Evolutionary conservation across 1,284 basidiomycete species (phyloP).

Genomic region (Austroboletus niveus): DNA sequence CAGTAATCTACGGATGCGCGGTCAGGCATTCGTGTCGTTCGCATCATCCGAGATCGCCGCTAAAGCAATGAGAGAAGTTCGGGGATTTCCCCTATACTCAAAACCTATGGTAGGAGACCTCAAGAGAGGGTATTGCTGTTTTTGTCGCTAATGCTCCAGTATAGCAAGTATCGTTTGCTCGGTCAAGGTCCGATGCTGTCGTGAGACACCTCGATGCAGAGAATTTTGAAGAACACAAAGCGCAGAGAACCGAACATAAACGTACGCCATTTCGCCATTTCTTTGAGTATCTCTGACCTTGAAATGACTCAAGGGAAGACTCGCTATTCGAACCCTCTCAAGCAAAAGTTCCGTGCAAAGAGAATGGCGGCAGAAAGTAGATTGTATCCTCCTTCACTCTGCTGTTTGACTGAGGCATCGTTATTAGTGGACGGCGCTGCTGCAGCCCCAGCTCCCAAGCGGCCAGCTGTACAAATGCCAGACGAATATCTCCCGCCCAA

Average conservation of each 20-base stretch:
- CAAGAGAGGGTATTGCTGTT: background rate
- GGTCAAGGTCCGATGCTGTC: slow-evolving; percentile 85
- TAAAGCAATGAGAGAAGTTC: slow-evolving; percentile 89
- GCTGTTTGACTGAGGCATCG: slow-evolving; percentile 6
- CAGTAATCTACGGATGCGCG: slow-evolving; percentile 92
- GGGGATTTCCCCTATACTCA: slow-evolving; percentile 93
- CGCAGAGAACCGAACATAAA: slow-evolving; percentile 73
- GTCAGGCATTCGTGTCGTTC: slow-evolving; percentile 97
- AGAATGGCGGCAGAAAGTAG: slow-evolving; percentile 74
- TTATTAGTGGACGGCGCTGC: slow-evolving; percentile 66
- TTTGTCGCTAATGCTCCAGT: slow-evolving; percentile 7
- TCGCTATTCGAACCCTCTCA: slow-evolving; percentile 83
- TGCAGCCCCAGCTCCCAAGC: slow-evolving; percentile 63
- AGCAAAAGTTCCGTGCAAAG: slow-evolving; percentile 80
- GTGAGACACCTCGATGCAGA: slow-evolving; percentile 71
- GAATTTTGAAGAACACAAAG: slow-evolving; percentile 75
- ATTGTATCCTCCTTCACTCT: slow-evolving; percentile 21
- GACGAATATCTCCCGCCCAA: slow-evolving; percentile 99
- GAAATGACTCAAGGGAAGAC: slow-evolving; percentile 56
- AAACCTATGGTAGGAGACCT: slow-evolving; percentile 81
- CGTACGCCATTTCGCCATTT: slow-evolving; percentile 46
- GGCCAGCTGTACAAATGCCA: slow-evolving; percentile 90
- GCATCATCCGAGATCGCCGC: slow-evolving; percentile 75
- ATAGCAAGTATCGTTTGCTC: slow-evolving; percentile 93
- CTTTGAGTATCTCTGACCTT: slow-evolving; percentile 1